Evolutionary conservation across 768 basidiomycete genomes (phyloP), one percentile per base, ranked within the genome.

Genomic region (Lactarius tabidus): DNA sequence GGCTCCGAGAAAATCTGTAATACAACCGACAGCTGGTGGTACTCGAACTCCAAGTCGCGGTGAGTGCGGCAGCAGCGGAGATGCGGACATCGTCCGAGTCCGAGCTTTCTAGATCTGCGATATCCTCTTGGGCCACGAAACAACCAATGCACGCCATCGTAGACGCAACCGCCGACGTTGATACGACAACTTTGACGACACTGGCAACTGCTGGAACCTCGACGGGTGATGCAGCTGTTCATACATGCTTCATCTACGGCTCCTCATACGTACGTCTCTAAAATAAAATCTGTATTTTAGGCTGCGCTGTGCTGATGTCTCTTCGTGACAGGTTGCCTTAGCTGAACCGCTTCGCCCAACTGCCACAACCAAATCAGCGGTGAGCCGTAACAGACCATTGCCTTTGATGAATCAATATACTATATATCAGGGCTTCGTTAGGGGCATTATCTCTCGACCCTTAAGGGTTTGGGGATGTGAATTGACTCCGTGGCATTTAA

Each of bases 401-500:
- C 36, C 20, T 15, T 54, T 31, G 10, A 28, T n/a, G n/a, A n/a
- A n/a, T n/a, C n/a, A n/a, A 23, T 18, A 18, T 5, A n/a, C 6
- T 23, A 8, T 56, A 56, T n/a, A 15, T 29, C 65, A 80, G 81
- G 81, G 80, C n/a, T 80, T 77, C 55, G 33, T 60, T 63, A 23
- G 80, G 80, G 14, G 78, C 79, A 17, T 71, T 79, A 48, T 67
- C 72, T 36, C 81, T 81, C 67, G 77, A 20, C 72, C 70, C 38
- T 59, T 80, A 15, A n/a, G 77, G 78, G 20, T 79, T 82, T 66
- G 81, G 81, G 61, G 79, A 79, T 71, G 81, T 79, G 53, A 23
- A 73, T 72, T 18, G 35, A 18, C 43, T 17, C 57, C 26, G 12
- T 41, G n/a, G 14, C 55, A 57, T 66, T 6, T 45, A 29, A 2